A percentile compares a stretch with the other conserved stretches of the same genome.
Conservation (phyloP, 2,329 filamentous ascomycete genomes). For the Alternaria gansuensis region DNA sequence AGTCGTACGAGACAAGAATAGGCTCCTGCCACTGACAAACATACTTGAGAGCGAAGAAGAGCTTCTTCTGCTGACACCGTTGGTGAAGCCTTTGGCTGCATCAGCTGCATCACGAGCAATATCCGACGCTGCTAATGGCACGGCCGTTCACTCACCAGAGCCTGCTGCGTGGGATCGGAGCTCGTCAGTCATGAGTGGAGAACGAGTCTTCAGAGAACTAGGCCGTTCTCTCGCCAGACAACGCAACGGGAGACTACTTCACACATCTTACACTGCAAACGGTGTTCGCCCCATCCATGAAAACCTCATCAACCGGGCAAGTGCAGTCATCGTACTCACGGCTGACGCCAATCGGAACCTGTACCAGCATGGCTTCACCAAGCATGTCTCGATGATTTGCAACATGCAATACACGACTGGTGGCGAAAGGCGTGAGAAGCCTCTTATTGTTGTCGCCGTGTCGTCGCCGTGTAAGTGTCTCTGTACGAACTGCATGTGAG, state of each 20-base stretch:
- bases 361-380: slow-evolving; percentile 94
- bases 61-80: slow-evolving; percentile 83
- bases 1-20: slow-evolving; percentile 87
- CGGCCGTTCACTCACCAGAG: slow-evolving; percentile 63
- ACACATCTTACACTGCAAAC: slow-evolving; percentile 95
- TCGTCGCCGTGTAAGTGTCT: slow-evolving; percentile 77
- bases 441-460: slow-evolving; percentile 87
- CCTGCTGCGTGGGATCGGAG: slow-evolving; percentile 65
- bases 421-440: slow-evolving; percentile 79
- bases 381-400: slow-evolving; percentile 96
- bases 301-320: slow-evolving; percentile 86
- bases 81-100: slow-evolving; percentile 91
- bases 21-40: slow-evolving; percentile 81
- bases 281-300: slow-evolving; percentile 92
- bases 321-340: slow-evolving; percentile 87
- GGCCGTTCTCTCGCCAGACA: slow-evolving; percentile 87
- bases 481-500: neutral
- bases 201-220: slow-evolving; percentile 89
- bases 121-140: slow-evolving; percentile 64
- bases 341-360: slow-evolving; percentile 93
- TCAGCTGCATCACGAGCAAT: slow-evolving; percentile 81
- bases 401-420: slow-evolving; percentile 76
- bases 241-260: slow-evolving; percentile 83
- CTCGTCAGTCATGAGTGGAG: slow-evolving; percentile 82
- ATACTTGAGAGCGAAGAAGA: slow-evolving; percentile 87